A percentile compares a stretch with the other conserved stretches of the same genome.
phyloP scores from a whole-genome alignment of 306 rosid species.

The Dryas alaskensis region DNA sequence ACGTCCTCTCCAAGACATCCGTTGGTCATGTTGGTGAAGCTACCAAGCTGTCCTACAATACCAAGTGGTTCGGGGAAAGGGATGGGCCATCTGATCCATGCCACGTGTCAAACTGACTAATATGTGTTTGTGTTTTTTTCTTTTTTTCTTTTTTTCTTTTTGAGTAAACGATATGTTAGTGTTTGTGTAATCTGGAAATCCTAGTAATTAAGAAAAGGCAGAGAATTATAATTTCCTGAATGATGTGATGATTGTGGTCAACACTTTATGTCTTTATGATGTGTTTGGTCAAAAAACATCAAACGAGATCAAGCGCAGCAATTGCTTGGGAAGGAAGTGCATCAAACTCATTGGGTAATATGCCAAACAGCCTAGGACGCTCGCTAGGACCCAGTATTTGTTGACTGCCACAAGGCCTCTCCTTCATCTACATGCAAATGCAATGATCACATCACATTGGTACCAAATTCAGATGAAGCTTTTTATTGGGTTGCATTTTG shows the following conservation, averaged over 20 bases:
- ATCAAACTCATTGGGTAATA: not conserved
- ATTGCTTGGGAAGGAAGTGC: slow-evolving; percentile 4
- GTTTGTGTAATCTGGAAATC: too few species aligned
- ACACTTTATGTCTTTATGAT: not conserved
- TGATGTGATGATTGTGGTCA: not conserved
- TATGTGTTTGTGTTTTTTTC: not conserved
- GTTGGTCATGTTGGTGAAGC: not conserved
- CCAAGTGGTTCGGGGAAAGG: not conserved
- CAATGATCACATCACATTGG: too few species aligned
- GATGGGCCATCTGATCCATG: slow-evolving; percentile 8
- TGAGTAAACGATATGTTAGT: too few species aligned
- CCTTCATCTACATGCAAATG: too few species aligned
- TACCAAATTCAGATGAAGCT: too few species aligned
- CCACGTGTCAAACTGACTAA: not conserved
- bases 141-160: too few species aligned
- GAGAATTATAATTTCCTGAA: too few species aligned
- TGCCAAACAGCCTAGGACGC: too few species aligned
- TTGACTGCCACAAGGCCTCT: too few species aligned
- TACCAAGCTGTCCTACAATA: not conserved
- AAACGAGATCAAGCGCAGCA: not conserved
- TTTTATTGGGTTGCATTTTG: not conserved
- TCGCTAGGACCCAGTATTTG: too few species aligned
- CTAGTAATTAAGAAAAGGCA: too few species aligned
- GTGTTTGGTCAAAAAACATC: not conserved
- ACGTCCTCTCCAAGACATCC: not conserved